Conservation (phyloP, 2,329 filamentous ascomycete genomes). For the Ascosphaera pollenicola region DNA sequence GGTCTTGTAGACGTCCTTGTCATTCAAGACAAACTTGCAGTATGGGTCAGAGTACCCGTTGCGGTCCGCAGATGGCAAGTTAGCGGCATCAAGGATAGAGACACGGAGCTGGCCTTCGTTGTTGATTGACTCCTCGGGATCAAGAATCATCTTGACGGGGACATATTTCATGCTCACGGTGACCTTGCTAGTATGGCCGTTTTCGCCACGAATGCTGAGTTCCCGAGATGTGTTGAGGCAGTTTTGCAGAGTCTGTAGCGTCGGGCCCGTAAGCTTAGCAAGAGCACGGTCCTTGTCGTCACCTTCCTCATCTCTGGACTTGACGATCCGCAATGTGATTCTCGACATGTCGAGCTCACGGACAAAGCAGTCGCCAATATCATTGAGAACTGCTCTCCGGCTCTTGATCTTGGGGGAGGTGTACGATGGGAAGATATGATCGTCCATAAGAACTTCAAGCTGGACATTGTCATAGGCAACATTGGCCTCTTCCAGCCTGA, state of each 20-base stretch:
- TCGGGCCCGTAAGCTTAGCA: conserved; percentile 65
- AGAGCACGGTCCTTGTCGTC: conserved; percentile 49
- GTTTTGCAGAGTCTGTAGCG: conserved; percentile 67
- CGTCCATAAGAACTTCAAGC: conserved; percentile 79
- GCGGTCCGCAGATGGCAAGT: conserved; percentile 81
- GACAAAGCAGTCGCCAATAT: conserved; percentile 88
- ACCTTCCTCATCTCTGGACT: conserved; percentile 53
- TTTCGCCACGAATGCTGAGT: conserved; percentile 54
- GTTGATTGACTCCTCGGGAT: conserved; percentile 93
- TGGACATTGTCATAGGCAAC: conserved; percentile 54
- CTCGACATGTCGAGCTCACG: conserved; percentile 94
- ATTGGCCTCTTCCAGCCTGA: conserved; percentile 80
- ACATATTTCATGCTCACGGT: conserved; percentile 90
- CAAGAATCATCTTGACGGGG: conserved; percentile 79
- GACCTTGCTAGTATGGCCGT: conserved; percentile 56
- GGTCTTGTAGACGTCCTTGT: conserved; percentile 79
- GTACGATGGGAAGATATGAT: conserved; percentile 82
- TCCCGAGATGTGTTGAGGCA: conserved; percentile 80
- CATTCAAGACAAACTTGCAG: conserved; percentile 83
- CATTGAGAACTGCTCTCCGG: conserved; percentile 54
- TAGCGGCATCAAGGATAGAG: conserved; percentile 67
- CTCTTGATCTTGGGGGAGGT: conserved; percentile 53
- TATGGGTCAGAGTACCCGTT: conserved; percentile 97
- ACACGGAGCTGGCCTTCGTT: conserved; percentile 92
- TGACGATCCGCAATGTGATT: conserved; percentile 67